phyloP scores from a whole-genome alignment of 169 alveolate genomes.

The Plasmodium inui region DNA sequence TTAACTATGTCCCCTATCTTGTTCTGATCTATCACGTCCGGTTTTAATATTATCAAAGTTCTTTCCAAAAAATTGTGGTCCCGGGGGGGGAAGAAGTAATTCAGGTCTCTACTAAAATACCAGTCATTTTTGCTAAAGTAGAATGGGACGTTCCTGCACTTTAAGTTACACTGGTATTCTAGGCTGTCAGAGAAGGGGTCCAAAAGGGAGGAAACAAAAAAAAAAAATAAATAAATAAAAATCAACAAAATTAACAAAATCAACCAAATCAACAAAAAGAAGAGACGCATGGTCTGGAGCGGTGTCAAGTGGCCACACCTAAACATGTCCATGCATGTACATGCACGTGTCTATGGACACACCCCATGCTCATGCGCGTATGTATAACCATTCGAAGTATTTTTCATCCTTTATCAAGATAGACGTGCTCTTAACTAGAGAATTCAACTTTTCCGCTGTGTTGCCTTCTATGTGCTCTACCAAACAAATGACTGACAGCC shows the following conservation, averaged over 20 bases:
- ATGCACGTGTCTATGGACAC: neutral
- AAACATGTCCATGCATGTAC: neutral
- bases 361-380: neutral
- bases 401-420: slow-evolving; percentile 58
- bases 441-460: slow-evolving; percentile 13
- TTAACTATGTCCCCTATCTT: slow-evolving; percentile 30
- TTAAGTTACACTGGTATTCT: slow-evolving; percentile 63
- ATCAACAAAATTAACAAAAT: too few relatives aligned
- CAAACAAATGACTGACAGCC: slow-evolving; percentile 45
- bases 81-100: slow-evolving; percentile 34
- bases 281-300: neutral
- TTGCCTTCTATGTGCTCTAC: slow-evolving; percentile 43
- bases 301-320: neutral
- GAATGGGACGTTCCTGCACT: slow-evolving; percentile 56
- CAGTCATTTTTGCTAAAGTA: slow-evolving; percentile 72
- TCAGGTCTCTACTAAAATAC: slow-evolving; percentile 57
- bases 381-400: slow-evolving; percentile 62
- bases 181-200: slow-evolving; percentile 8
- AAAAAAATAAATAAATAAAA: too few relatives aligned
- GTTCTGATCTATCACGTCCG: slow-evolving; percentile 56
- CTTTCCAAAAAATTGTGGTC: slow-evolving; percentile 42
- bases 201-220: neutral
- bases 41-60: slow-evolving; percentile 58
- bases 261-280: neutral
- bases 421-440: slow-evolving; percentile 44